Percentiles rank a stretch among this genome's conserved stretches.
Conservation (phyloP, 2,329 filamentous ascomycete genomes). For the Exophiala calicioides region DNA sequence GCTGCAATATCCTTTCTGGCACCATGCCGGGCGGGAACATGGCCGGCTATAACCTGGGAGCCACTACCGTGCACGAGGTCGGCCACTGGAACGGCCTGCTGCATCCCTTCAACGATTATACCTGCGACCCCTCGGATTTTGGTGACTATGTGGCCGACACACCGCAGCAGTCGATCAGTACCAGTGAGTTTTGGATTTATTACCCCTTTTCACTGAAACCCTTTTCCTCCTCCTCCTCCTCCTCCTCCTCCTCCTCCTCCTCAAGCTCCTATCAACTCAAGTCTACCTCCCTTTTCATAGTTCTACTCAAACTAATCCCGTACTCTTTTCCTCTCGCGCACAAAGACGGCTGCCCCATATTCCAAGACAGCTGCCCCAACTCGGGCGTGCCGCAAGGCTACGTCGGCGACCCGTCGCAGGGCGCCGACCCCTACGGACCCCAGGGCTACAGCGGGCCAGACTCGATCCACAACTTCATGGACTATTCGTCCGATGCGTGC, state of each 20-base stretch:
- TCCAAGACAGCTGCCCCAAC: conserved; percentile 55
- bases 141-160: conserved; percentile 50
- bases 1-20: conserved; percentile 59
- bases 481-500: conserved; percentile 59
- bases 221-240: not conserved
- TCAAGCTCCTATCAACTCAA: too few relatives aligned
- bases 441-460: conserved; percentile 46
- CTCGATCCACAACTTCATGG: conserved; percentile 62
- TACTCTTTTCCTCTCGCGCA: not conserved
- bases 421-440: conserved; percentile 20
- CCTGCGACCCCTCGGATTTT: conserved; percentile 36
- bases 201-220: not conserved
- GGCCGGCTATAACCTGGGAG: conserved; percentile 50
- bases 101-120: conserved; percentile 47
- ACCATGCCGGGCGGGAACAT: conserved; percentile 57
- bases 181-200: conserved; percentile 31
- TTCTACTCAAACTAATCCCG: not conserved
- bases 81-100: conserved; percentile 50
- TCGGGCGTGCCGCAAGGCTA: conserved; percentile 15
- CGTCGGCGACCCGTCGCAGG: conserved; percentile 7
- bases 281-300: not conserved
- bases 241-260: not conserved
- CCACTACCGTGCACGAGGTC: conserved; percentile 50
- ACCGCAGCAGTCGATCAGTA: conserved; percentile 55
- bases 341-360: conserved; percentile 54